Evolutionary conservation across 225 moss, liverwort and hornwort genomes (phyloP), one percentile per base, ranked within the genome.

Genomic region (Pseudoscleropodium purum): DNA sequence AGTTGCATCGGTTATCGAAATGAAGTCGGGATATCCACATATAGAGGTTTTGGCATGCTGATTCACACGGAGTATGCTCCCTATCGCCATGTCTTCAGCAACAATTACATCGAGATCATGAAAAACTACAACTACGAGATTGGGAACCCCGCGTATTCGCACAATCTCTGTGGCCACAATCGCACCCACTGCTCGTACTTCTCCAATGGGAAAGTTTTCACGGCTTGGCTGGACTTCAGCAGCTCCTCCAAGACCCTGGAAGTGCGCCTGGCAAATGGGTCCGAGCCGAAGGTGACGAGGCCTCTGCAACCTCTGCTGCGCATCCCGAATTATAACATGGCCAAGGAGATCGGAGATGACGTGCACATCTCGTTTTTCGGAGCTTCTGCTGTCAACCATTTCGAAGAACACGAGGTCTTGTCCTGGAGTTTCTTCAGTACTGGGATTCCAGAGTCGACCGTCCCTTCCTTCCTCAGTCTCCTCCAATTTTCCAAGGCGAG

Each of bases 1-100:
- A 66, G 36, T 10, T 66, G 66, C 36, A 1, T 5, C 10, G 19
- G 19, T 34, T 18, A 2, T 10, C 18, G 36, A 19, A 66, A 36
- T 66, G 66, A 36, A 66, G 9, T 2, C 66, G 66, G 66, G 36
- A 19, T 66, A 15, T 0, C 5, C 26, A 0, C 0, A 4, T 0
- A 0, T 14, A 5, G 25, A 39, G 15, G 25, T 70, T 25, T 70
- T 7, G 25, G 23, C 39, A 39, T 70, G 39, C 5, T 70, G 25
- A 25, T 72, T 72, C 15, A 72, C 41, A 41, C 72, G 5, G 72
- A 72, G 41, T 72, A 72, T 26, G 72, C 72, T 72, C 41, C 72
- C 26, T 72, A 41, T 26, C 72, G 72, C 5, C 15, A 1, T 26
- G 26, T 41, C 72, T 72, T 26, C 26, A 41, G 41, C 72, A 72